Base-by-base conservation (phyloP, 164 flowering plant species). In the Vitis rupestris region DNA sequence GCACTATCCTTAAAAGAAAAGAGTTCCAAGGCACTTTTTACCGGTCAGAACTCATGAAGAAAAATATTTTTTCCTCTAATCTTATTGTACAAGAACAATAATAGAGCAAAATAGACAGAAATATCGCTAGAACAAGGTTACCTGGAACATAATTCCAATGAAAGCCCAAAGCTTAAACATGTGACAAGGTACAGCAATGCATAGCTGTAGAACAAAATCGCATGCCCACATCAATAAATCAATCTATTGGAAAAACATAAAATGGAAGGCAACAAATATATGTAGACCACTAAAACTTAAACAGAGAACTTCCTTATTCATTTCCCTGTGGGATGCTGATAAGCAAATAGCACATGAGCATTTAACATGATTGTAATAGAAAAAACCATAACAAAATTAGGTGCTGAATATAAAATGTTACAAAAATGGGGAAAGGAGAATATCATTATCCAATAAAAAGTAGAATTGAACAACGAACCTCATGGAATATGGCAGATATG, bases 91-190 rank as follows among this genome's bases (percentile, higher is more conserved):
- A 3, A 37, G 44, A 3, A 37, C 44, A 37, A 37, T 3, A 37
- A 37, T 6, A 31, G 0, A 31, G 6, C 6, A 31, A 31, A 31
- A 31, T 37, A 37, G 7, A 37, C 44, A 37, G 44, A 37, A 3
- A 37, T 37, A 37, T 37, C 10, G 47, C 11, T 17, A 31, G 30
- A 59, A 19, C 12, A 50, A 12, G 19, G 14, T 74, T 79, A 90
- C 97, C 96, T 94, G 97, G 70, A 90, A 70, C 96, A 90, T 84
- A 44, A 95, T 95, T 61, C 97, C 97, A 49, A 87, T 83, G 67
- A 93, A 95, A 13, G 98, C 99, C 99, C 99, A 95, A 12, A 93
- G 72, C 84, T 88, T 93, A 88, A 93, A 93, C 8, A 93, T 82
- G 79, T 82, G 97, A 83, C 99, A 95, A 52, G 99, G 99, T 53